These are phyloP conservation scores for Solanum arcanum DNA, from an alignment of 257 asterid species.

Conservation along the genomic window DNA sequence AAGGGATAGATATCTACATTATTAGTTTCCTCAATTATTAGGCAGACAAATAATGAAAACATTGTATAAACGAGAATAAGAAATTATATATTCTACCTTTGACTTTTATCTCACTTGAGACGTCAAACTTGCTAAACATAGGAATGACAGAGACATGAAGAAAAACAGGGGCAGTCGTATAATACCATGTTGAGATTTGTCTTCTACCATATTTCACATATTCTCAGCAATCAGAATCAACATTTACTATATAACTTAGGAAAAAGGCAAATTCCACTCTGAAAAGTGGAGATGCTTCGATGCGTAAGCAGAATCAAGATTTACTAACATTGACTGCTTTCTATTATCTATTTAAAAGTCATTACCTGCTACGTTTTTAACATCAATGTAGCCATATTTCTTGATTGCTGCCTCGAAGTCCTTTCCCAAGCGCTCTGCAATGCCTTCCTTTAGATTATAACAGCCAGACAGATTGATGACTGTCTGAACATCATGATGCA, in stretches of 20 bases:
- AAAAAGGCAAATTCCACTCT: not conserved
- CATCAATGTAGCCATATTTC: constrained; percentile 62
- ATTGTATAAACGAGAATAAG: not conserved
- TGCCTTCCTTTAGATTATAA: constrained; percentile 60
- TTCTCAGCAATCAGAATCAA: not conserved
- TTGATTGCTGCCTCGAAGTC: constrained; percentile 38
- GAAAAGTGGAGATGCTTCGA: not conserved
- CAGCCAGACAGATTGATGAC: constrained; percentile 86
- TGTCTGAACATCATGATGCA: constrained; percentile 50
- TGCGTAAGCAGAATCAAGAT: not conserved
- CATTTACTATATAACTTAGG: not conserved
- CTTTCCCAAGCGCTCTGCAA: constrained; percentile 54
- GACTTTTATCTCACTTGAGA: not conserved
- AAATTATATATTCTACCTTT: no score
- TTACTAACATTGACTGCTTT: no score
- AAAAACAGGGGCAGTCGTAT: not conserved
- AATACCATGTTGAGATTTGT: not conserved
- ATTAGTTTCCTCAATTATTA: not conserved
- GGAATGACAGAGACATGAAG: not conserved
- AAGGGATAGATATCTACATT: no score
- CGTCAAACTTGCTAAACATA: not conserved
- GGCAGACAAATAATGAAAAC: not conserved
- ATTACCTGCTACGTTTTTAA: constrained; percentile 45
- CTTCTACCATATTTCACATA: not conserved
- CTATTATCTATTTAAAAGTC: not conserved